Evolutionary conservation across 441 rosid genomes (phyloP), one percentile per base, ranked within the genome.

Genomic region (Lepidium campestre): DNA sequence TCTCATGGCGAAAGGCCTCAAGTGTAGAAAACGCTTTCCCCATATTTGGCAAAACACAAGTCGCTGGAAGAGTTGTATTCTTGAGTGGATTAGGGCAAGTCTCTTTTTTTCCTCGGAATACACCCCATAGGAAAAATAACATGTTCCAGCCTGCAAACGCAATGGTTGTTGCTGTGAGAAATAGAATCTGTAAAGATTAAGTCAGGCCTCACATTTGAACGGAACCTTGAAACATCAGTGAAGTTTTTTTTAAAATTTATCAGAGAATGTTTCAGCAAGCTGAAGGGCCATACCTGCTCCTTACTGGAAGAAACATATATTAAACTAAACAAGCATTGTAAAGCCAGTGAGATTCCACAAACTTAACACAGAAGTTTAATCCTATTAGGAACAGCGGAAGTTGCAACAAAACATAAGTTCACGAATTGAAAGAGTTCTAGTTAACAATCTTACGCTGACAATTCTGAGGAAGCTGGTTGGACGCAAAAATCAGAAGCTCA

Each of bases 61-160:
- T 71, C 70, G 70, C 70, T 36, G 31, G 76, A 63, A 77, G 53
- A 49, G 65, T 71, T 10, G 56, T 63, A 70, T 59, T 81, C 75
- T 76, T 78, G n/a, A 62, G 71, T 58, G 83, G 75, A 64, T 71
- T 71, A 35, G 83, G 67, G 69, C 60, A 75, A 54, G 37, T 79
- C 31, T 62, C 57, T 64, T 74, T 83, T 75, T 74, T 87, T 70
- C 85, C 92, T 77, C 82, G 81, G 75, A 92, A 95, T 42, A 92
- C 93, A 37, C 97, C 99, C 99, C 99, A 95, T 49, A 95, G 82
- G 75, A 82, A 95, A 81, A 71, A 84, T 32, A 90, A 67, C 78
- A 70, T 80, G 83, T 95, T 95, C 99, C 99, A 95, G 66, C 97
- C 99, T 95, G 91, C 71, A 68, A 47, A 56, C 10, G 15, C 55